phyloP scores from a whole-genome alignment of 768 basidiomycete genomes.

The Boletus sensibilis region DNA sequence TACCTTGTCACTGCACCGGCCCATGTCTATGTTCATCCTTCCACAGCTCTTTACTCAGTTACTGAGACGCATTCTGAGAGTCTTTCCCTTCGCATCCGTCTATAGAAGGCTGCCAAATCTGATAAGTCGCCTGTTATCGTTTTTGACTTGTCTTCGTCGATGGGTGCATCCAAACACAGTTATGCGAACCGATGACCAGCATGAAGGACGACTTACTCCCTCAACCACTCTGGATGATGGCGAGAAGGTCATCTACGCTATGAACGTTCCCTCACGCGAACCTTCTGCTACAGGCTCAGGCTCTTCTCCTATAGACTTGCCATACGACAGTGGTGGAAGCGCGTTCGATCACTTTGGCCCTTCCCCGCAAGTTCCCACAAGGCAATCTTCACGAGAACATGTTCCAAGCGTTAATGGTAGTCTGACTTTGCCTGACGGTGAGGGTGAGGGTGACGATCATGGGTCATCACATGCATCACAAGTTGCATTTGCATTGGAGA shows the following conservation, averaged over 20 bases:
- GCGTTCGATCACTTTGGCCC: conserved; percentile 23
- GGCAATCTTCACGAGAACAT: conserved; percentile 7
- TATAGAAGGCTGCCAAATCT: too few relatives aligned
- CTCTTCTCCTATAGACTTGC: conserved; percentile 14
- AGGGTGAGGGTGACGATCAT: too few relatives aligned
- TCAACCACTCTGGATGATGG: background rate
- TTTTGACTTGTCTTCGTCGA: conserved; percentile 4
- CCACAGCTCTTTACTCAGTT: too few relatives aligned
- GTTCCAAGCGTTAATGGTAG: too few relatives aligned
- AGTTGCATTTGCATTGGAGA: too few relatives aligned
- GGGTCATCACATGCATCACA: too few relatives aligned
- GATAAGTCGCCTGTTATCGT: background rate
- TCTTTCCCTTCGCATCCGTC: too few relatives aligned
- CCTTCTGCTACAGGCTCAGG: background rate
- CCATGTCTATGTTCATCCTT: too few relatives aligned
- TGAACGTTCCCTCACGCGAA: conserved; percentile 13
- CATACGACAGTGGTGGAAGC: conserved; percentile 13
- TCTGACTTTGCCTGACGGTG: too few relatives aligned
- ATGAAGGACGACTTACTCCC: background rate
- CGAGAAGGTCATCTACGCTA: conserved; percentile 13
- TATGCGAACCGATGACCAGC: background rate
- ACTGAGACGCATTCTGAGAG: too few relatives aligned
- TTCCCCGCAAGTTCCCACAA: conserved; percentile 14
- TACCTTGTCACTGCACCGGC: too few relatives aligned
- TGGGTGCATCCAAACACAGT: background rate